Evolutionary conservation across 169 alveolate genomes (phyloP), one percentile per base, ranked within the genome.

Genomic region (Eimeria necatrix): DNA sequence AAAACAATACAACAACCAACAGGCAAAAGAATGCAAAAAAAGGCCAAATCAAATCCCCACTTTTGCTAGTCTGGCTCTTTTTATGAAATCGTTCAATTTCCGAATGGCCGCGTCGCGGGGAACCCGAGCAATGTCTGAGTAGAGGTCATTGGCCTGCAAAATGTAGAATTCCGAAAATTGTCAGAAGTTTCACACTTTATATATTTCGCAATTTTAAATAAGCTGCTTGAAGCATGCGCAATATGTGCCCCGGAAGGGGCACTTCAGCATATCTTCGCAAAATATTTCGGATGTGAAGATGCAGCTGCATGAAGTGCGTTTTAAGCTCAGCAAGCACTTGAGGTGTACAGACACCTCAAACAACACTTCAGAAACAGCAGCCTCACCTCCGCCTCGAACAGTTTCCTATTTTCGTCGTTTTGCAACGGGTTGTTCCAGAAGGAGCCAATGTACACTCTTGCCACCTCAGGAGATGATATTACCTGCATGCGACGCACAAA

Each of bases 391-490:
- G 93, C 96, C 93, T 97, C 98, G 90, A 97, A 97, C 10, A 97
- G 96, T 52, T 83, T 96, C 51, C 97, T 59, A 64, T 94, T 96
- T 68, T 96, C 97, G 81, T 97, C 97, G 95, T 95, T 96, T 78
- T 94, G 80, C 84, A 97, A 92, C 22, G 96, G 96, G 64, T 96
- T 94, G 86, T 97, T 97, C 98, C 97, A 96, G 86, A 97, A 97
- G 6, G 96, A 91, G 51, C 98, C 98, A 8, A 96, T 96, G 94
- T 95, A 97, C 9, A 97, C 97, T 41, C 98, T 95, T 12, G 97
- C 95, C 10, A 97, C 98, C 76, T 97, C 97, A 3, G 97, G 96
- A 18, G 97, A 84, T 61, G 94, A 93, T 2, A 96, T 78, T 64
- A 96, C 95, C 94, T 88, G 86, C 51, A 53, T 4, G 78, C 78